Conservation (phyloP, 495 filamentous ascomycete species). For the Usnea hakonensis region DNA sequence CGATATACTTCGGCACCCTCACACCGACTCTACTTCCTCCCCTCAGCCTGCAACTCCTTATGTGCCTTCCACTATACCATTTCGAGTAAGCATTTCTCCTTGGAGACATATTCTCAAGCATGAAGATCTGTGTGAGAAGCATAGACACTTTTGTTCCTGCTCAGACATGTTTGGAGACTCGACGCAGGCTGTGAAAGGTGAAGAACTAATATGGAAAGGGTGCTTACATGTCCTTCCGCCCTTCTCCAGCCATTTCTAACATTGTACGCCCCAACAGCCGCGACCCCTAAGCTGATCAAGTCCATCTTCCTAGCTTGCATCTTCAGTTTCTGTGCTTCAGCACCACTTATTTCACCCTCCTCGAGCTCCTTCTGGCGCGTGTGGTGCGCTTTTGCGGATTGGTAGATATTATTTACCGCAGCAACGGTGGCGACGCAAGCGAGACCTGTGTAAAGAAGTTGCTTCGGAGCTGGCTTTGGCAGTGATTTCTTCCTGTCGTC, state of each 20-base stretch:
- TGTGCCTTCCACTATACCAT: neutral
- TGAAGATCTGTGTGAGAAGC: neutral
- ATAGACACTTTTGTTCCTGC: neutral
- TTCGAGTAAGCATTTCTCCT: neutral
- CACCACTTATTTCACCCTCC: constrained; percentile 7
- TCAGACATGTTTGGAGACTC: neutral
- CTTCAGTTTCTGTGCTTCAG: constrained; percentile 11
- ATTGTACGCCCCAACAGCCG: constrained; percentile 20
- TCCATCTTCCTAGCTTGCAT: constrained; percentile 17
- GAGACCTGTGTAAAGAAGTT: constrained; percentile 17
- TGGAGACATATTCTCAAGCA: neutral
- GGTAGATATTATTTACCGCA: constrained; percentile 22
- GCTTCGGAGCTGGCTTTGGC: constrained; percentile 14
- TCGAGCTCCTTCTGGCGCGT: constrained; percentile 9
- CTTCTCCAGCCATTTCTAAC: constrained; percentile 20
- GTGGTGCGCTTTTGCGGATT: constrained; percentile 20
- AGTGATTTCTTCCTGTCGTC: neutral
- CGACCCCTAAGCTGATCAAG: constrained; percentile 19
- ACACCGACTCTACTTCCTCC: neutral
- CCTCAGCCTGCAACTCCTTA: neutral
- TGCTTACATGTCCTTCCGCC: constrained; percentile 3
- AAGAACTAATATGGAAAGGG: neutral
- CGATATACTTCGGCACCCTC: neutral
- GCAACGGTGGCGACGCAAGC: constrained; percentile 20
- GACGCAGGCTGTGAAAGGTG: neutral